These are phyloP conservation scores for Waltiozyma sp. DNA, from an alignment of 1,139 yeast genomes.

Conservation along the genomic window DNA sequence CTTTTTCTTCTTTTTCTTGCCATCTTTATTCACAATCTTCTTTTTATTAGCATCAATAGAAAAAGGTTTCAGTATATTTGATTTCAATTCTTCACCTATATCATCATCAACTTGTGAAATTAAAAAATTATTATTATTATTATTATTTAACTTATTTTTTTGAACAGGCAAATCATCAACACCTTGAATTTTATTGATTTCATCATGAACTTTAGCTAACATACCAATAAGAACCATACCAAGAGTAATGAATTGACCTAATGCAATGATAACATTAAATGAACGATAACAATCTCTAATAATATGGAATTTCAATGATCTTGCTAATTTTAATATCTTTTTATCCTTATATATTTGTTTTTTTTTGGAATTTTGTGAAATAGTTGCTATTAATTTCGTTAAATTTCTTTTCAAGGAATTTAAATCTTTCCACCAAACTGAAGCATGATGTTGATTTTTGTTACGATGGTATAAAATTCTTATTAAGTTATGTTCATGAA, in stretches of 20 bases:
- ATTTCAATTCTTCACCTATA: neutral
- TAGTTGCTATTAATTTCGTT: slow-evolving; percentile 27
- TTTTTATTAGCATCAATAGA: no score
- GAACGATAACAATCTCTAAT: slow-evolving; percentile 44
- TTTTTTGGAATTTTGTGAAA: slow-evolving; percentile 3
- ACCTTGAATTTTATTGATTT: slow-evolving; percentile 9
- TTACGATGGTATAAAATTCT: slow-evolving; percentile 61
- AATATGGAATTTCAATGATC: slow-evolving; percentile 29
- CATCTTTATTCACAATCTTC: no score
- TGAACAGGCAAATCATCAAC: slow-evolving; percentile 2
- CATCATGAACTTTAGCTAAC: slow-evolving; percentile 34
- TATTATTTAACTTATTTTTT: no score
- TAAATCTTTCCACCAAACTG: slow-evolving; percentile 68
- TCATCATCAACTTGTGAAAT: slow-evolving; percentile 8
- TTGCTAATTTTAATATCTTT: slow-evolving; percentile 20
- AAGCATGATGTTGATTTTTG: slow-evolving; percentile 64
- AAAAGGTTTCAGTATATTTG: neutral
- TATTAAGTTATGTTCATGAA: slow-evolving; percentile 45
- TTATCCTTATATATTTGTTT: slow-evolving; percentile 2
- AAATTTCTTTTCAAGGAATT: slow-evolving; percentile 51
- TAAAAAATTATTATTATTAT: no score
- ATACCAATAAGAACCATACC: slow-evolving; percentile 62
- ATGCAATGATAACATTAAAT: slow-evolving; percentile 56
- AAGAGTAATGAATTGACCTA: slow-evolving; percentile 68
- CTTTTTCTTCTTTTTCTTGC: slow-evolving; percentile 34